A percentile compares a stretch with the other conserved stretches of the same genome.
phyloP scores from a whole-genome alignment of 768 basidiomycete genomes.

The Sporobolomyces pararoseus region DNA sequence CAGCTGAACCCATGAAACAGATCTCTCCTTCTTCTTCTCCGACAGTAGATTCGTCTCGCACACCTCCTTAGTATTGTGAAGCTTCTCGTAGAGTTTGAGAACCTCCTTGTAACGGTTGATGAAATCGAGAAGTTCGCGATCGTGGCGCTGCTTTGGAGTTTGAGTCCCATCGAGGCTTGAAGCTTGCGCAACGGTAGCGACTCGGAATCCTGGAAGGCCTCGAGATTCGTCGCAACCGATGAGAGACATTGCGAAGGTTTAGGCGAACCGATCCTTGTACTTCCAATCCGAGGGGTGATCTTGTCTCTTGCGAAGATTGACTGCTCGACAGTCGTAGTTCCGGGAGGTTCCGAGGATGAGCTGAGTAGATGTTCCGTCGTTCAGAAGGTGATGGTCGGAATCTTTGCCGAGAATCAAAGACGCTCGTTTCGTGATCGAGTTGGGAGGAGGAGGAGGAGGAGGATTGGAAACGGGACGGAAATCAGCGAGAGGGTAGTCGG shows the following conservation, averaged over 20 bases:
- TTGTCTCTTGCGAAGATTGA: neutral
- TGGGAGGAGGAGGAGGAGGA: neutral
- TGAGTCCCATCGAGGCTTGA: neutral
- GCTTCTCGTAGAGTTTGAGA: neutral
- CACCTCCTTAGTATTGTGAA: too few relatives aligned
- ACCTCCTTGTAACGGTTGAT: neutral
- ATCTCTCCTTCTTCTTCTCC: too few relatives aligned
- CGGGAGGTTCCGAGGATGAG: neutral
- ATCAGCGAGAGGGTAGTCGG: neutral
- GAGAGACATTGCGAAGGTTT: neutral
- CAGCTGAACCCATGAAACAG: too few relatives aligned
- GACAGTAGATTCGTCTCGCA: too few relatives aligned
- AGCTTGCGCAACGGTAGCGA: neutral
- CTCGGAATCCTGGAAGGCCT: neutral
- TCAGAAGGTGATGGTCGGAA: neutral
- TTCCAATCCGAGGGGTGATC: neutral
- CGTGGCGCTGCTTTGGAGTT: neutral
- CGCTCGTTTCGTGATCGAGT: too few relatives aligned
- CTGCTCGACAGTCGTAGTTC: neutral
- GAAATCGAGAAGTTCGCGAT: neutral
- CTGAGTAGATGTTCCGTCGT: neutral
- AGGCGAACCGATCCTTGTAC: neutral
- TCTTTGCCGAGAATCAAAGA: neutral
- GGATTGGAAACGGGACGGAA: neutral
- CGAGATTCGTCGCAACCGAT: neutral